Conservation (phyloP, 148 eudicot species). For the Mesembryanthemum crystallinum region DNA sequence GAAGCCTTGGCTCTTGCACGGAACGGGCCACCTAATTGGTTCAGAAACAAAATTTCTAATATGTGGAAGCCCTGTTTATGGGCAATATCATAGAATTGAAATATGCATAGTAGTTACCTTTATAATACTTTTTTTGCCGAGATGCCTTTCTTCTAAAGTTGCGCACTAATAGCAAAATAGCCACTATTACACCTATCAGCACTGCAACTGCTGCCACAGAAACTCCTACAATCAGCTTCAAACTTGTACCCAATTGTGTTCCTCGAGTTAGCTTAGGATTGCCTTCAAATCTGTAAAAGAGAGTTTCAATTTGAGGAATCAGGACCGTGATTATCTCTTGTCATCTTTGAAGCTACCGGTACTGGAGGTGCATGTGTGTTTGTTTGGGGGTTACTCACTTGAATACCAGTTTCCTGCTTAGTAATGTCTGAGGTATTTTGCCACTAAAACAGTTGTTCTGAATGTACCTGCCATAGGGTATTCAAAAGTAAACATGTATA, state of each 20-base stretch:
- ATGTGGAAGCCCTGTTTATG: constrained; percentile 11
- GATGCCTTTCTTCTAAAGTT: constrained; percentile 37
- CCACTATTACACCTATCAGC: constrained; percentile 43
- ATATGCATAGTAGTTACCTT: constrained; percentile 41
- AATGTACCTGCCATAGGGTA: constrained; percentile 54
- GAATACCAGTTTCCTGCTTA: constrained; percentile 52
- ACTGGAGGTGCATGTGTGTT: background rate
- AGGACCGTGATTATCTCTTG: background rate
- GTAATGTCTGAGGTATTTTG: constrained; percentile 62
- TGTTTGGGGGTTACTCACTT: constrained; percentile 49
- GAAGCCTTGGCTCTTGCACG: constrained; percentile 47
- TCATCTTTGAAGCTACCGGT: background rate
- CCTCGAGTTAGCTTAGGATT: constrained; percentile 60
- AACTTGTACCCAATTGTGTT: constrained; percentile 30
- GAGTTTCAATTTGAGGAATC: constrained; percentile 15
- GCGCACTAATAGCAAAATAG: constrained; percentile 46
- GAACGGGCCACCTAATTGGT: constrained; percentile 41
- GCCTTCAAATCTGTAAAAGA: constrained; percentile 62
- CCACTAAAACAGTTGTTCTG: constrained; percentile 87
- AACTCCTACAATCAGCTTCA: constrained; percentile 46
- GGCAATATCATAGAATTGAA: background rate
- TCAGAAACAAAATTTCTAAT: constrained; percentile 14
- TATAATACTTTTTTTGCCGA: constrained; percentile 35
- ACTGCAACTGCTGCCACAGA: constrained; percentile 51
- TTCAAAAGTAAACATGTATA: constrained; percentile 8